Conservation (phyloP, 1,139 yeast species). For the Suhomyces guaymorum region DNA sequence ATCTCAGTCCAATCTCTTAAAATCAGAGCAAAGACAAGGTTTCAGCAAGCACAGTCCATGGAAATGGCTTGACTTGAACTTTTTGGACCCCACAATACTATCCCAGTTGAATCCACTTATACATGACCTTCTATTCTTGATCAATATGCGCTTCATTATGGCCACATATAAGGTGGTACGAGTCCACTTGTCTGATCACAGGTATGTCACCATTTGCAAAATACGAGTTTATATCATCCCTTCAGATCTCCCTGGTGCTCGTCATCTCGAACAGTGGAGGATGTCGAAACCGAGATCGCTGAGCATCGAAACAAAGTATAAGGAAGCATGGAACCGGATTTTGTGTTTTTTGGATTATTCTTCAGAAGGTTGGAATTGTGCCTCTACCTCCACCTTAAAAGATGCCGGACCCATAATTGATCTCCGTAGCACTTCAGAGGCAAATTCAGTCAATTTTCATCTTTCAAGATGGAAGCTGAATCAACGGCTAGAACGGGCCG, state of each 20-base stretch:
- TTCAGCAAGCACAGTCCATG: no score
- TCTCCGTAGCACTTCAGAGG: slow-evolving; percentile 1
- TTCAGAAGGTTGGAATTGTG: slow-evolving; percentile 17
- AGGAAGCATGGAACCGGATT: slow-evolving; percentile 32
- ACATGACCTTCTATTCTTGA: slow-evolving; percentile 41
- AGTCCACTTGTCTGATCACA: slow-evolving; percentile 7
- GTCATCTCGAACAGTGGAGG: slow-evolving; percentile 36
- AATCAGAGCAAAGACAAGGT: background rate
- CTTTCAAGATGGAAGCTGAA: slow-evolving; percentile 35
- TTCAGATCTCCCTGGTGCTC: slow-evolving; percentile 41
- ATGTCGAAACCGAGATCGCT: slow-evolving; percentile 3
- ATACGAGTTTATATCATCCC: slow-evolving; percentile 55
- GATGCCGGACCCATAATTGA: slow-evolving; percentile 6
- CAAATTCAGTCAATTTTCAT: slow-evolving; percentile 25
- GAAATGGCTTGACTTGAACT: slow-evolving; percentile 51
- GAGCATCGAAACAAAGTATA: slow-evolving; percentile 29
- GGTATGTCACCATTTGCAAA: slow-evolving; percentile 22
- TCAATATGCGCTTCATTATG: slow-evolving; percentile 38
- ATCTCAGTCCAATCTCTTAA: no score
- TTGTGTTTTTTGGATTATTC: slow-evolving; percentile 43
- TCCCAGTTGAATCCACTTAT: slow-evolving; percentile 28
- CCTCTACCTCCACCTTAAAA: background rate
- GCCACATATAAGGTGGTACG: slow-evolving; percentile 43
- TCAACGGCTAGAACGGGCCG: slow-evolving; percentile 7
- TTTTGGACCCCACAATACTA: slow-evolving; percentile 16